These are phyloP conservation scores for Chlorella sp. DNA, from an alignment of 139 green algal species.

Conservation along the genomic window DNA sequence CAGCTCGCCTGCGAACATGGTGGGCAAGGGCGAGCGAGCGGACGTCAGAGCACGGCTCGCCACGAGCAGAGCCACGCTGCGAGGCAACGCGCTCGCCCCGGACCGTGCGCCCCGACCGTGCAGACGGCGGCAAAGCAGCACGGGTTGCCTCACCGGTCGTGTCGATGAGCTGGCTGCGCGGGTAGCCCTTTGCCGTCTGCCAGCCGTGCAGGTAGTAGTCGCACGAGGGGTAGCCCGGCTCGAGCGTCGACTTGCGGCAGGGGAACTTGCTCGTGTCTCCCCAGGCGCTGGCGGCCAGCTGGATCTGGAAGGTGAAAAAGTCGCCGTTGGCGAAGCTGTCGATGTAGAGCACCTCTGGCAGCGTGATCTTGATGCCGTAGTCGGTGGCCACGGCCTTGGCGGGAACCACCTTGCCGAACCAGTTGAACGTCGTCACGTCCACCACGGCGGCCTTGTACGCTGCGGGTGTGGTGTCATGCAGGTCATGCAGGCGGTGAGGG, in stretches of 20 bases:
- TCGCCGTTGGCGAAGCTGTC: constrained; percentile 2
- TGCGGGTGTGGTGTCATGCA: too few species aligned
- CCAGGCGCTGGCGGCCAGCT: constrained; percentile 10
- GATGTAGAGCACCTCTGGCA: constrained; percentile 7
- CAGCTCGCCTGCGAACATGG: constrained; percentile 1
- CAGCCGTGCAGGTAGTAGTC: constrained; percentile 35
- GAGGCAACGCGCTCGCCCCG: too few species aligned
- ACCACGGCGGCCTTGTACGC: background rate
- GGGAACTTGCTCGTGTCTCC: constrained; percentile 18
- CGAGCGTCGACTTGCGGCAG: constrained; percentile 10
- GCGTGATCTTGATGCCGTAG: constrained; percentile 4
- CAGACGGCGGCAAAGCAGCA: too few species aligned
- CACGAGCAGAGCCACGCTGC: too few species aligned
- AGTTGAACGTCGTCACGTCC: constrained; percentile 13
- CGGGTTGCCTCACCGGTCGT: too few species aligned
- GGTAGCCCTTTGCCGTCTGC: constrained; percentile 21
- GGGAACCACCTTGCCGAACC: background rate
- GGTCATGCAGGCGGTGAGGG: too few species aligned
- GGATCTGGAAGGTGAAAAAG: constrained; percentile 16
- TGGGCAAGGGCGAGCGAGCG: too few species aligned
- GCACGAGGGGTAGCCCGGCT: constrained; percentile 16
- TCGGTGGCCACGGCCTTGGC: background rate
- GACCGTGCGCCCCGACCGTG: too few species aligned
- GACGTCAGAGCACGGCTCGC: too few species aligned
- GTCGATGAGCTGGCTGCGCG: background rate